These are phyloP conservation scores for Chlorella sorokiniana DNA, from an alignment of 139 green algal genomes.

Conservation along the genomic window DNA sequence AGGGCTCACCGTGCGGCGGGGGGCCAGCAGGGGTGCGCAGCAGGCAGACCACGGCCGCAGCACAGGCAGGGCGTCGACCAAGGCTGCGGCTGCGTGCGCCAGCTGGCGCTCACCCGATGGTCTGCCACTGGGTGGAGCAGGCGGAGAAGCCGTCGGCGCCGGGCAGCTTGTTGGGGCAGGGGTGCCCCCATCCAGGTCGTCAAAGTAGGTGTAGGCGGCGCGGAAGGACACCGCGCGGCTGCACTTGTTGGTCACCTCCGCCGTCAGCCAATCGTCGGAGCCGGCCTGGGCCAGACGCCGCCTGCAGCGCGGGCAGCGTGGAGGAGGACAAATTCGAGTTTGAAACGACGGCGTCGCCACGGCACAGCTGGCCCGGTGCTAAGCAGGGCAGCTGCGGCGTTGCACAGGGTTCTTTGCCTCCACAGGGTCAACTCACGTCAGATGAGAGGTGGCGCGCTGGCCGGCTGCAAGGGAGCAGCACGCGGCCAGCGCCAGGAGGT, in stretches of 20 bases:
- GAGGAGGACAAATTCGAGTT: neutral
- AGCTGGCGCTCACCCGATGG: neutral
- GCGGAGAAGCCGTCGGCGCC: neutral
- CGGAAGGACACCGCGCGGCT: neutral
- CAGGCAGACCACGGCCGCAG: no score
- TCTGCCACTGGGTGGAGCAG: constrained; percentile 9
- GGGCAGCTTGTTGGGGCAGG: neutral
- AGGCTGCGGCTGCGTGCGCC: neutral
- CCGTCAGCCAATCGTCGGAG: neutral
- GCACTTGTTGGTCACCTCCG: constrained; percentile 5
- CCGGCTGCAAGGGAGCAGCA: no score
- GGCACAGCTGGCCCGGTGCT: neutral
- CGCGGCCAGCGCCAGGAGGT: no score
- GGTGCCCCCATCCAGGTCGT: neutral
- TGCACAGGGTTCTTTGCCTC: neutral
- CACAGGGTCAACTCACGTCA: no score
- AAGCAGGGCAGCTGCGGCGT: neutral
- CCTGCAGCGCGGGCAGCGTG: neutral
- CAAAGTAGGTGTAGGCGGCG: neutral
- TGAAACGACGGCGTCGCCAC: no score
- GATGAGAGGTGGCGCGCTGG: no score
- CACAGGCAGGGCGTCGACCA: neutral
- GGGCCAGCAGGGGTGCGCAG: no score
- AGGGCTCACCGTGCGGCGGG: neutral
- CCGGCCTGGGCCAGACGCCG: neutral